Conservation (phyloP, 2,329 filamentous ascomycete species). For the Fusarium liriodendri region DNA sequence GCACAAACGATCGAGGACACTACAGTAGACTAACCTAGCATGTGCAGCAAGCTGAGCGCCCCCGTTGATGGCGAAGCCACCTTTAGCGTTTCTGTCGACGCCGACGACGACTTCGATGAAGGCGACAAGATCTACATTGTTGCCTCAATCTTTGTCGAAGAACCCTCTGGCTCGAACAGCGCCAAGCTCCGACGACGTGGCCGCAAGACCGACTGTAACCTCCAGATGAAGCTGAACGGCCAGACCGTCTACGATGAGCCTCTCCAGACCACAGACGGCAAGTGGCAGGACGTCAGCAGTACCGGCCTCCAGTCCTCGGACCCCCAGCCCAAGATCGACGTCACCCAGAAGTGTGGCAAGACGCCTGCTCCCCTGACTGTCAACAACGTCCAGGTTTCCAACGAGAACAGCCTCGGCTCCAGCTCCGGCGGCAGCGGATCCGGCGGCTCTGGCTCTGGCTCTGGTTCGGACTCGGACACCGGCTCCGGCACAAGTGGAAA, state of each 20-base stretch:
- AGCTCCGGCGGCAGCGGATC: slow-evolving; percentile 7
- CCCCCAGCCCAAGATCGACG: slow-evolving; percentile 18
- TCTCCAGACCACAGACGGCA: slow-evolving; percentile 21
- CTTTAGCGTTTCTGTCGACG: slow-evolving; percentile 18
- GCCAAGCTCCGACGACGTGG: slow-evolving; percentile 24
- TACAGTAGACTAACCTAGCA: background rate
- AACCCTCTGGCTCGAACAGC: slow-evolving; percentile 9
- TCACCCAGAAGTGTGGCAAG: slow-evolving; percentile 27
- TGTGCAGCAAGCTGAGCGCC: slow-evolving; percentile 18
- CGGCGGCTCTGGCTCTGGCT: slow-evolving; percentile 17
- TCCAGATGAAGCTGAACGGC: slow-evolving; percentile 19
- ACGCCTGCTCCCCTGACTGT: slow-evolving; percentile 26
- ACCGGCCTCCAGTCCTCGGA: slow-evolving; percentile 25
- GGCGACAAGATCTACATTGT: slow-evolving; percentile 26
- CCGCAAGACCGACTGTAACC: slow-evolving; percentile 23
- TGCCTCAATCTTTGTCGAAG: slow-evolving; percentile 29
- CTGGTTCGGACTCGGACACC: slow-evolving; percentile 9
- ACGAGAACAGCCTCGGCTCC: slow-evolving; percentile 24
- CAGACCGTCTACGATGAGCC: slow-evolving; percentile 32
- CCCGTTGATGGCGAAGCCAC: slow-evolving; percentile 27
- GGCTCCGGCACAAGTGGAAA: slow-evolving; percentile 2
- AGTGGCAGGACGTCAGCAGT: slow-evolving; percentile 28
- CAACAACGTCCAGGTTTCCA: slow-evolving; percentile 22
- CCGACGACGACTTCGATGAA: slow-evolving; percentile 9
- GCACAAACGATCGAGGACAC: background rate